Evolutionary conservation across 2,329 filamentous ascomycete species (phyloP).

Genomic region (Penicillium polonicum): DNA sequence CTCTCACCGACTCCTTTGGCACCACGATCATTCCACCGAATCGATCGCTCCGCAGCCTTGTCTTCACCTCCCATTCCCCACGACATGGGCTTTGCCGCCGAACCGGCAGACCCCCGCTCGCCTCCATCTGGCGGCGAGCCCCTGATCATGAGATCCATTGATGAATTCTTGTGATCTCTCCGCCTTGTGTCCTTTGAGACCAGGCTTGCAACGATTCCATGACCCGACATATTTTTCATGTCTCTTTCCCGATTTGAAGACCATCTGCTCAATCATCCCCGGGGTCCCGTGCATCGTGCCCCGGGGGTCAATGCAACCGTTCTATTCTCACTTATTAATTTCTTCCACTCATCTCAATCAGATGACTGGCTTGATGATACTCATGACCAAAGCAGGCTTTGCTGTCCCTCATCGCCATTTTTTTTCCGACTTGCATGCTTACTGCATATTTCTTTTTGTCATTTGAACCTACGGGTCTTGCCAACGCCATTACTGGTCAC

Average conservation of each 20-base stretch:
- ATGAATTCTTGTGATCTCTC: slow-evolving; percentile 43
- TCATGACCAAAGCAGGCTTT: slow-evolving; percentile 47
- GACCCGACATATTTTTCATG: slow-evolving; percentile 24
- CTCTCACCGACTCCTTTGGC: slow-evolving; percentile 39
- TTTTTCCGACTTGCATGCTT: slow-evolving; percentile 11
- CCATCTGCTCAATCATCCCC: slow-evolving; percentile 11
- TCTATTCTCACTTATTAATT: slow-evolving; percentile 19
- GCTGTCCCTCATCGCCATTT: slow-evolving; percentile 31
- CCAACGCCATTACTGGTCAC: not conserved
- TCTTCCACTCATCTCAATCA: slow-evolving; percentile 18
- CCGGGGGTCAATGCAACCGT: slow-evolving; percentile 1
- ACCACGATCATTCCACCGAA: slow-evolving; percentile 35
- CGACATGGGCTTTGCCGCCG: slow-evolving; percentile 20
- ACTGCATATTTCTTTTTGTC: slow-evolving; percentile 7
- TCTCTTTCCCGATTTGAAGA: slow-evolving; percentile 16
- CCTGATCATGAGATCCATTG: slow-evolving; percentile 47
- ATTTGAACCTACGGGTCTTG: slow-evolving; percentile 3
- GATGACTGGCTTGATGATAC: slow-evolving; percentile 30
- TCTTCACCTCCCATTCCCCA: slow-evolving; percentile 6
- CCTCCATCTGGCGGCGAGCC: slow-evolving; percentile 40
- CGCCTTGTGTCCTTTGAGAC: slow-evolving; percentile 9
- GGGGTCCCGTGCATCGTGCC: not conserved
- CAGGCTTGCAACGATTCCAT: slow-evolving; percentile 32
- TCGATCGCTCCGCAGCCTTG: slow-evolving; percentile 31
- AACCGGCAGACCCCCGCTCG: slow-evolving; percentile 41